Evolutionary conservation across 805 yeast species (phyloP), one percentile per base, ranked within the genome.

Genomic region (Ogataea nonfermentans): DNA sequence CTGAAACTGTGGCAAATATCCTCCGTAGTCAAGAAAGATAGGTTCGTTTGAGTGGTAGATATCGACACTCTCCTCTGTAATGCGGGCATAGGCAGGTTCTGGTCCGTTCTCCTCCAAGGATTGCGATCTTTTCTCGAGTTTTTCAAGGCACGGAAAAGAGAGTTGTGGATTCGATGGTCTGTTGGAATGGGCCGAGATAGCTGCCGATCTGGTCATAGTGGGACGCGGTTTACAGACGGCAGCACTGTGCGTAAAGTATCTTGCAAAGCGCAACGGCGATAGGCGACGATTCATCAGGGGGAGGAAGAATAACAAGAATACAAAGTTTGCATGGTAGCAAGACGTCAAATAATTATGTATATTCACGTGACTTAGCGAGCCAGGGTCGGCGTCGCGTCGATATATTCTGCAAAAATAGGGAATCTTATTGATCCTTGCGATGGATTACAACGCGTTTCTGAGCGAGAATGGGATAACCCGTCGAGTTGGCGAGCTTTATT

Each of bases 141-240:
- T 79, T 61, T 89, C 97, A 24, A 89, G 67, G 60, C 96, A 89
- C 4, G 96, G 96, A 59, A 89, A 89, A 2, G 81, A 61, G 70
- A 84, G 65, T 43, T 75, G 86, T 2, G 86, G 84, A 48, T 79
- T 80, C 4, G 82, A 69, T n/a, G 72, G 51, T 29, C 46, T 40
- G 30, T 32, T 26, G 12, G 26, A 10, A 24, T 41, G 35, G n/a
- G 40, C 10, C 14, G 44, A 10, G 12, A 40, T 30, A 9, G 51
- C 26, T 15, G 54, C 54, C 16, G 37, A 39, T 9, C 35, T 13
- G 23, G 27, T 25, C 6, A 27, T 26, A 9, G 51, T 50, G 15
- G 55, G 52, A 23, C 49, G 47, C 17, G 51, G 52, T 27, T 47
- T 50, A 22, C 22, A 22, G 5, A 31, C 15, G 24, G 24, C 16